These are phyloP conservation scores for Microsporum audouinii DNA, from an alignment of 2,329 filamentous ascomycete genomes.

Conservation along the genomic window DNA sequence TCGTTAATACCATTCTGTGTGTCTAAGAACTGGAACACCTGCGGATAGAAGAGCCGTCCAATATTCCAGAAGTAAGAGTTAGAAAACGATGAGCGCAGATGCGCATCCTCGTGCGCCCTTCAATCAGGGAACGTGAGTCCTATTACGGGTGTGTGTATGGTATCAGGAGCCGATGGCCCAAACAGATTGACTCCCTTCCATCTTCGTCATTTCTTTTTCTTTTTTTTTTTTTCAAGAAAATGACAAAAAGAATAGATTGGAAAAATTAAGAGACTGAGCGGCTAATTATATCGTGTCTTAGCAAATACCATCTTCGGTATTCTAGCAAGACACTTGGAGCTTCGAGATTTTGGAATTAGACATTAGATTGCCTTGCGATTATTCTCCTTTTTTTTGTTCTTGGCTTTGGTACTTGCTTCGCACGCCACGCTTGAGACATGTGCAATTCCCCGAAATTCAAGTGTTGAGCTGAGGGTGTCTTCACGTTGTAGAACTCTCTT, in stretches of 20 bases:
- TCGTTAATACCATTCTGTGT: not conserved
- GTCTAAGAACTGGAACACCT: not conserved
- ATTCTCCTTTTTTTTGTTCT: not conserved
- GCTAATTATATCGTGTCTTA: not conserved
- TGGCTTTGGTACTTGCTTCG: not conserved
- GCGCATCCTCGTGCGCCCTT: not conserved
- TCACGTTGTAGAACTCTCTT: not conserved
- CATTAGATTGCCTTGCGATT: not conserved
- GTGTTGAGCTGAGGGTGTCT: not conserved
- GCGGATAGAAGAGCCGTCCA: not conserved
- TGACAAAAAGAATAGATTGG: not conserved
- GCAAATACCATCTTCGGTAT: not conserved
- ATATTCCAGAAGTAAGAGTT: not conserved
- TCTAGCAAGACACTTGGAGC: not conserved
- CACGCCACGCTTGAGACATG: not conserved
- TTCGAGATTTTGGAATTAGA: not conserved
- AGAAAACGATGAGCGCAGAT: not conserved
- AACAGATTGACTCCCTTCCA: not conserved
- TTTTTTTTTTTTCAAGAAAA: not conserved
- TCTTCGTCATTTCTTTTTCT: not conserved
- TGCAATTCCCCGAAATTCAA: not conserved
- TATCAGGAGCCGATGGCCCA: not conserved
- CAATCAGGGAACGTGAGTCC: not conserved
- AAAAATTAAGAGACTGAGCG: not conserved
- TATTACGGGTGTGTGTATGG: not conserved